Base-by-base conservation (phyloP, 768 basidiomycete genomes). In the Kwoniella europaea region DNA sequence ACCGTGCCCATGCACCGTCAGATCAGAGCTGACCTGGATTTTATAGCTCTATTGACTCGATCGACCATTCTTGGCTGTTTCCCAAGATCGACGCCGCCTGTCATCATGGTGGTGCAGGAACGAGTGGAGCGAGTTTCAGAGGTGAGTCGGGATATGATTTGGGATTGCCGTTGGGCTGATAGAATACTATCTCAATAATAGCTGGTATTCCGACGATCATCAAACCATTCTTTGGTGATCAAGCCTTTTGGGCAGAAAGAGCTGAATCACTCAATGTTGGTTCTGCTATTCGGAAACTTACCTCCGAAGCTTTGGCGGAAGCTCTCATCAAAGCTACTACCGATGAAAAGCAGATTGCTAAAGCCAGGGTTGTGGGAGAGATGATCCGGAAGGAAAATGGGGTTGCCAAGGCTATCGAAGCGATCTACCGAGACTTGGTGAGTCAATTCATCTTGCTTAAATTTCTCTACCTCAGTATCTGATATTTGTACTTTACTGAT, bases 1-100 rank as follows among this genome's bases (percentile, higher is more conserved):
- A n/a, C 41, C 22, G 54, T 35, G 35, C 35, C 6, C 1, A 7
- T 35, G 35, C 44, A 29, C 15, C 3, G 16, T 20, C 20, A 55
- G 50, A 53, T 16, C 24, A 9, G 22, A 20, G 43, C 20, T 27
- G 27, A 24, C 41, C 59, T 46, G 22, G 15, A 52, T 58, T 60
- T 9, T 13, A 20, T 57, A 80, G 79, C 72, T 85, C 90, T 1
- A 90, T 98, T 69, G 86, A 90, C 20, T 92, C 93, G 4, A 88
- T 96, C 65, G 94, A 95, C 44, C 94, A 96, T 74, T 93, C 98
- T 82, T 99, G 96, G 96, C 84, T 99, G 60, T 99, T 99, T 86
- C 88, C 87, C 73, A 88, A 90, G 56, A 93, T 99, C 69, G 92
- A 95, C 80, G 96, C 94, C n/a, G 93, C 93, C 18, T 97, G 95